Percentiles rank a stretch among this genome's conserved stretches.
Conservation (phyloP, 176 grass and related monocot genomes). For the Triticum dicoccoides region DNA sequence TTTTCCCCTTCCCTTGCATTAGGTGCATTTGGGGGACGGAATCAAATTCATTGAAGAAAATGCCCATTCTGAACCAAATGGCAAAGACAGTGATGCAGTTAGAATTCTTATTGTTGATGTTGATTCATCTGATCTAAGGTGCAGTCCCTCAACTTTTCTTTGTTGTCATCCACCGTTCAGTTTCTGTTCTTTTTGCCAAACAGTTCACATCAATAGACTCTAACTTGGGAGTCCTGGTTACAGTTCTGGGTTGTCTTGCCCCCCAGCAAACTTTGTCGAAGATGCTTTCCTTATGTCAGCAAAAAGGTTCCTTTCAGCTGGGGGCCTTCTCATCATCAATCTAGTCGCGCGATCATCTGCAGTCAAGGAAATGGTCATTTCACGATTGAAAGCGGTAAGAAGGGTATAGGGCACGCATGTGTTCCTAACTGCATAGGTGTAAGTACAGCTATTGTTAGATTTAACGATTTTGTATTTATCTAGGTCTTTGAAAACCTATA, state of each 20-base stretch:
- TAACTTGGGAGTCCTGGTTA: slow-evolving; percentile 3
- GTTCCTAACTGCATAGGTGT: background rate
- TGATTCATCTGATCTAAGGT: slow-evolving; percentile 98
- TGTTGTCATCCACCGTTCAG: background rate
- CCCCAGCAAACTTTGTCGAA: slow-evolving; percentile 72
- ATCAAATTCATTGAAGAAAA: slow-evolving; percentile 63
- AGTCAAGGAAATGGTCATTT: slow-evolving; percentile 62
- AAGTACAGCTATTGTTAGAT: background rate
- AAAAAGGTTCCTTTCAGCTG: slow-evolving; percentile 61
- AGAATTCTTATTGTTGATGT: slow-evolving; percentile 90
- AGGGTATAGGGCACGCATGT: background rate
- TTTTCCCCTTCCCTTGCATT: slow-evolving; percentile 3
- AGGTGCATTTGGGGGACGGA: slow-evolving; percentile 84
- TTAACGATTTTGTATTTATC: background rate
- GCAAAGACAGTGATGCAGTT: slow-evolving; percentile 23
- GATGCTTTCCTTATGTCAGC: slow-evolving; percentile 69
- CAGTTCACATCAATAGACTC: background rate
- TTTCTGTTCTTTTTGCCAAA: background rate
- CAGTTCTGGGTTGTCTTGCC: slow-evolving; percentile 89
- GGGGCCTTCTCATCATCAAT: slow-evolving; percentile 82
- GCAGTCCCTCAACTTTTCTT: background rate
- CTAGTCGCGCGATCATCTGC: slow-evolving; percentile 68
- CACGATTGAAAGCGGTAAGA: slow-evolving; percentile 65
- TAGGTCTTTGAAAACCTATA: slow-evolving; percentile 72
- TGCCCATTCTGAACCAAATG: slow-evolving; percentile 36